These are phyloP conservation scores for Trichothecium sympodiale DNA, from an alignment of 2,329 filamentous ascomycete species.

Conservation along the genomic window DNA sequence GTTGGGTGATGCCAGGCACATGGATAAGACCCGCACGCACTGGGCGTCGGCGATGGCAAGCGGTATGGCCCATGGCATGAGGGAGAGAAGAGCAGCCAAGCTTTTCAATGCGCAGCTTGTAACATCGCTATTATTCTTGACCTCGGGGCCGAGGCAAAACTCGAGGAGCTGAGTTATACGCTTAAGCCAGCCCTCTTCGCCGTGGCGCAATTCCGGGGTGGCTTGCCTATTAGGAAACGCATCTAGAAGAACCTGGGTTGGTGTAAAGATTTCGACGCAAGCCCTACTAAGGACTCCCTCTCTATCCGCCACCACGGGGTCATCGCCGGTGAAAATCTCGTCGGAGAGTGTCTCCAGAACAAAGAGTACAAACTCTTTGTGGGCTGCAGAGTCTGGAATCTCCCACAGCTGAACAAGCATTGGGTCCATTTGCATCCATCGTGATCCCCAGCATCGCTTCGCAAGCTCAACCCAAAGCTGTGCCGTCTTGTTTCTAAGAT, in stretches of 20 bases:
- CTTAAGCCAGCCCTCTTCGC: slow-evolving; percentile 76
- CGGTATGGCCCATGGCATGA: slow-evolving; percentile 80
- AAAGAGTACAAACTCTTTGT: slow-evolving; percentile 78
- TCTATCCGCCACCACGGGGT: slow-evolving; percentile 71
- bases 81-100: slow-evolving; percentile 65
- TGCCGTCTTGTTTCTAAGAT: slow-evolving; percentile 85
- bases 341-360: slow-evolving; percentile 88
- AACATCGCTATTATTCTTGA: slow-evolving; percentile 54
- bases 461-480: slow-evolving; percentile 92
- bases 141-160: slow-evolving; percentile 57
- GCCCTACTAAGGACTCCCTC: slow-evolving; percentile 78
- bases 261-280: slow-evolving; percentile 89
- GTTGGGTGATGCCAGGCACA: slow-evolving; percentile 58
- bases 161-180: slow-evolving; percentile 65
- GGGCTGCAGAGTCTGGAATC: slow-evolving; percentile 44
- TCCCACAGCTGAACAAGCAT: slow-evolving; percentile 78
- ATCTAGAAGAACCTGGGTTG: slow-evolving; percentile 61
- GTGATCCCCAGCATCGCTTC: slow-evolving; percentile 82
- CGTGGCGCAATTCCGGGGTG: slow-evolving; percentile 59
- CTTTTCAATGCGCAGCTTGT: slow-evolving; percentile 64
- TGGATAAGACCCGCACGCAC: slow-evolving; percentile 60
- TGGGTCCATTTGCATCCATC: slow-evolving; percentile 92
- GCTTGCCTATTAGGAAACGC: slow-evolving; percentile 63
- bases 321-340: slow-evolving; percentile 86
- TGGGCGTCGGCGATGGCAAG: slow-evolving; percentile 64